phyloP scores from a whole-genome alignment of 495 filamentous ascomycete species.

The Neurospora tetrasperma region DNA sequence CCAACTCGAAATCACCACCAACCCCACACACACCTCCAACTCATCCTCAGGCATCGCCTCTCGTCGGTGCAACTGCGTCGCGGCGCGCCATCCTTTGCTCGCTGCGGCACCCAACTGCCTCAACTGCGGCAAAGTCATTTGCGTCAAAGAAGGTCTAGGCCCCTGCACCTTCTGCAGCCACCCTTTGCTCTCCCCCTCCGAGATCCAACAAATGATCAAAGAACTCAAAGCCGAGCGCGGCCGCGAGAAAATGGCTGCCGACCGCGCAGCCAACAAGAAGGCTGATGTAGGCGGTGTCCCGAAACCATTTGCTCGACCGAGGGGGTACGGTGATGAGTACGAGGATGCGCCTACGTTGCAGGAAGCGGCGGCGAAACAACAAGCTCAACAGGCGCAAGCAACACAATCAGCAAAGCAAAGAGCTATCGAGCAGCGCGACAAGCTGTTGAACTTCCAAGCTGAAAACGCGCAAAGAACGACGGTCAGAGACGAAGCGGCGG shows the following conservation, averaged over 20 bases:
- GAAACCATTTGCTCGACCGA: conserved; percentile 38
- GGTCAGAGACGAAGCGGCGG: conserved; percentile 85
- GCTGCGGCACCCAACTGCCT: conserved; percentile 85
- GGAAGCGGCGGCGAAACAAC: neutral
- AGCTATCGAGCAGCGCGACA: conserved; percentile 72
- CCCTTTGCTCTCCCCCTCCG: conserved; percentile 57
- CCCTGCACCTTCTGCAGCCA: conserved; percentile 86
- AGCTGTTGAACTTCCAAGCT: conserved; percentile 71
- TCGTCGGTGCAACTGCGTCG: conserved; percentile 75
- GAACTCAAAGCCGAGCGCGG: conserved; percentile 79
- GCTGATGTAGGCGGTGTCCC: conserved; percentile 50
- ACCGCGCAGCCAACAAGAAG: conserved; percentile 54
- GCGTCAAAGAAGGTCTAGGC: conserved; percentile 84
- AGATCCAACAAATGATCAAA: conserved; percentile 78
- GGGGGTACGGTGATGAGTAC: conserved; percentile 23
- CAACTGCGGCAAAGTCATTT: conserved; percentile 92
- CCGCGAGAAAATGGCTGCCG: conserved; percentile 68
- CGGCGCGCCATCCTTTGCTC: conserved; percentile 72
- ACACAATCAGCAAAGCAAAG: conserved; percentile 28
- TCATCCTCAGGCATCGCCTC: conserved; percentile 34
- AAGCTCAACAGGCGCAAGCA: neutral
- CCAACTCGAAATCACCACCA: conserved; percentile 80
- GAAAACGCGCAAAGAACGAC: conserved; percentile 82
- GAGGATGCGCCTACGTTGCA: conserved; percentile 10
- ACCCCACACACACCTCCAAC: conserved; percentile 51